Evolutionary conservation across 2,329 filamentous ascomycete species (phyloP).

Genomic region (Xylaria digitata): DNA sequence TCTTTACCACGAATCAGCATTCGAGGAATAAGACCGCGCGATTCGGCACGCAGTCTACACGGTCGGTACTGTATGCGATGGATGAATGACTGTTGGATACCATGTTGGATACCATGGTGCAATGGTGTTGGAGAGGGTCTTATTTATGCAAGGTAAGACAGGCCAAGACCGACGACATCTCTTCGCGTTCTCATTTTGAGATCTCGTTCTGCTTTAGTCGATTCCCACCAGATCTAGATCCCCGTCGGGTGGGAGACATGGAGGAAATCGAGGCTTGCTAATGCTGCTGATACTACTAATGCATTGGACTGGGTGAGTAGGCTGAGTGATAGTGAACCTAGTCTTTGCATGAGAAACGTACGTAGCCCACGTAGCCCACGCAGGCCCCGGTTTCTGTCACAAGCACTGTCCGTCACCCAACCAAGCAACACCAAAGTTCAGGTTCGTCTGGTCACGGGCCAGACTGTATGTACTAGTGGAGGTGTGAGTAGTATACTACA

Average conservation of each 20-base stretch:
- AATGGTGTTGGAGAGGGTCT: slow-evolving; percentile 18
- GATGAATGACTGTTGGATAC: too few species aligned
- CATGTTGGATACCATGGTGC: slow-evolving; percentile 3
- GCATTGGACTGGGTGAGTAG: slow-evolving; percentile 3
- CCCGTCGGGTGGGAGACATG: slow-evolving; percentile 22
- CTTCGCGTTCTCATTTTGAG: slow-evolving; percentile 16
- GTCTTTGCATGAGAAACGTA: slow-evolving; percentile 21
- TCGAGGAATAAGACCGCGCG: slow-evolving; percentile 7
- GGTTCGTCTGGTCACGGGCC: slow-evolving; percentile 11
- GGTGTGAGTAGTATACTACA: background rate
- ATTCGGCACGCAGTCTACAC: background rate
- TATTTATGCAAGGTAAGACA: slow-evolving; percentile 34
- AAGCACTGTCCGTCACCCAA: slow-evolving; percentile 14
- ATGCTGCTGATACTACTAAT: slow-evolving; percentile 7
- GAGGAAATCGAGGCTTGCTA: slow-evolving; percentile 1
- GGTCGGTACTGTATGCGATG: too few species aligned
- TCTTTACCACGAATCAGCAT: slow-evolving; percentile 6
- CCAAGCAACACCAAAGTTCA: slow-evolving; percentile 8
- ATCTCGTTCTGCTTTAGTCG: slow-evolving; percentile 26
- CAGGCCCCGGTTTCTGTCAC: slow-evolving; percentile 23
- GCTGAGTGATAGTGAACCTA: slow-evolving; percentile 14
- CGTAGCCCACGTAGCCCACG: background rate
- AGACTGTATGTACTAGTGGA: slow-evolving; percentile 1
- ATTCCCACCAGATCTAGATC: slow-evolving; percentile 32
- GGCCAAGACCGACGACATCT: slow-evolving; percentile 28